Base-by-base conservation (phyloP, 768 basidiomycete species). In the button mushroom (Agaricus bisporus) region DNA sequence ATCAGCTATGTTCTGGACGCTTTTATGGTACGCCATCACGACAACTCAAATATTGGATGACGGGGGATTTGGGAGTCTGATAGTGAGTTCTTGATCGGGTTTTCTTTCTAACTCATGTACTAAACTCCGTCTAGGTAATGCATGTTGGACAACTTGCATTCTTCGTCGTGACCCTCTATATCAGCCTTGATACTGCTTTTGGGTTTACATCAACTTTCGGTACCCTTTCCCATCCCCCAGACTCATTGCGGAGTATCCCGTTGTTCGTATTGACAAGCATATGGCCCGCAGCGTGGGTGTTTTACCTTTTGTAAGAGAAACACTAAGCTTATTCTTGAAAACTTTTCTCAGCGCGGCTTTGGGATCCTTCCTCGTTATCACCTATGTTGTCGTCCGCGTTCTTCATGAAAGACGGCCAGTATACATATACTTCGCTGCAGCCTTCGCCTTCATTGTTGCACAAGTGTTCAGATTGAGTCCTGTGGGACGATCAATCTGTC, bases 11-110 rank as follows among this genome's bases (percentile, higher is more conserved):
- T 91, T 88, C 63, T 89, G 88, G 85, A 60, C 73, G 0, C 66
- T 88, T 53, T 68, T 86, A 25, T 86, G 72, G 22, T 86, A 85
- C 63, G 83, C 75, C 8, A 64, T 86, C 53, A 73, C 88, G 36
- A 79, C 82, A 39, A 85, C 83, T 14, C 92, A 95, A 65, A 60
- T 91, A 44, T 83, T 94, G 46, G 91, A 93, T 65, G 91, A 86
- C 60, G 91, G 89, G 10, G 85, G 86, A 1, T 68, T 81, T 14
- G 78, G 75, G 59, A 74, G 80, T 38, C 54, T 85, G 47, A 65
- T 83, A 55, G 83, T 85, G 48, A 59, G 73, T 75, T 8, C 50
- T 20, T 26, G 25, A 22, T 22, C 22, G 12, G 8, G n/a, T 5
- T 22, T 42, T 29, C 39, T 51, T 37, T 44, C 20, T 35, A 3